Evolutionary conservation across 192 early-diverging fungal genomes (phyloP), one percentile per base, ranked within the genome.

Genomic region (Cladochytrium replicatum): DNA sequence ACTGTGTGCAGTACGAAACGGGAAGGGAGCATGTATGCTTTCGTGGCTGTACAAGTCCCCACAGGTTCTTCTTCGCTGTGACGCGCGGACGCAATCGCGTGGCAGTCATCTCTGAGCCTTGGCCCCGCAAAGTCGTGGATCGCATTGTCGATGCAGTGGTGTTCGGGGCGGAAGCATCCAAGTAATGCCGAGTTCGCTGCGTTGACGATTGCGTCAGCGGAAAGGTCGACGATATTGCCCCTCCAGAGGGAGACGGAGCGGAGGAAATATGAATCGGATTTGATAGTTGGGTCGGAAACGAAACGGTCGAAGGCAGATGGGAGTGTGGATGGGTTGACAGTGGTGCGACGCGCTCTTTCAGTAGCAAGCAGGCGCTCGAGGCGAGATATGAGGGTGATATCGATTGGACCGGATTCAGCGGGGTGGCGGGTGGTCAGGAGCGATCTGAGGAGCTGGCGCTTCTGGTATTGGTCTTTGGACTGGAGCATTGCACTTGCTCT

Each of bases 91-190:
- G 29, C 2, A 13, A 39, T 29, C 3, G 32, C 28, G 7, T 2
- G n/a, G 48, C 54, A 56, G 3, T 30, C 54, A 17, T 50, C 31
- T n/a, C 54, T 21, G 25, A 56, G 24, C n/a, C 54, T n/a, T 15
- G 54, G 54, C 2, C 54, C 54, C 23, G 54, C 54, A 3, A 29
- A 15, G 25, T 26, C 28, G 48, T 56, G 54, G n/a, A 56, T 56
- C 7, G 41, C 54, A 37, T 56, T 56, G 31, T 56, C 54, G 39
- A 56, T 56, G 39, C 58, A 56, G 25, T 24, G 31, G 23, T 56
- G 54, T 25, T 38, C 29, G 13, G 58, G 58, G 11, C 49, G 54
- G 45, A 61, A 61, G 37, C 58, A 56, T 21, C 54, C 54, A 2
- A 56, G 48, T 30, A 56, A 34, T 17, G n/a, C 48, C 6, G 48